These are phyloP conservation scores for Rhodotorula babjevae DNA, from an alignment of 768 basidiomycete species.

Conservation along the genomic window DNA sequence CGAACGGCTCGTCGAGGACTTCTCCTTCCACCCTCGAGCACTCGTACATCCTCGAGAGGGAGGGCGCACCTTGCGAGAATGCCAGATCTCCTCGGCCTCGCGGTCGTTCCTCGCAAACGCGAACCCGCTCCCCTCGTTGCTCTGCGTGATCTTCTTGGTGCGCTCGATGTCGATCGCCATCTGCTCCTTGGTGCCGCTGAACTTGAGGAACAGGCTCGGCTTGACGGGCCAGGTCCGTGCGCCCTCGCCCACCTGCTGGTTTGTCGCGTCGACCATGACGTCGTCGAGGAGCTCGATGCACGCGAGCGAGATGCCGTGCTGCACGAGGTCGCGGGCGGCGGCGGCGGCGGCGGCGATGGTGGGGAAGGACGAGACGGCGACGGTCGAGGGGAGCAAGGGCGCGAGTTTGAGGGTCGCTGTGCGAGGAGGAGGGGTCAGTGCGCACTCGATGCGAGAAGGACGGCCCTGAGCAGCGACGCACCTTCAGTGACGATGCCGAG, in stretches of 20 bases:
- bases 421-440: constrained; percentile 48
- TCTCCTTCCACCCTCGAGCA: no score
- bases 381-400: constrained; percentile 72
- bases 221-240: constrained; percentile 33
- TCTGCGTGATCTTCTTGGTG: constrained; percentile 55
- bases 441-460: not conserved
- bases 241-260: constrained; percentile 11
- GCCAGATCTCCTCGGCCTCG: constrained; percentile 76
- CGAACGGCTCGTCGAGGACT: no score
- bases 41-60: no score
- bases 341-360: constrained; percentile 70
- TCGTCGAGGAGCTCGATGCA: constrained; percentile 85
- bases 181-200: constrained; percentile 69
- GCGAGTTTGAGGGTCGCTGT: constrained; percentile 73
- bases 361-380: constrained; percentile 82
- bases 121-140: constrained; percentile 67
- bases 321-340: constrained; percentile 78
- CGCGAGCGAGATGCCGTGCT: constrained; percentile 67
- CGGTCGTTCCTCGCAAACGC: constrained; percentile 74
- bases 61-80: constrained; percentile 47
- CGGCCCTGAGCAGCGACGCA: not conserved
- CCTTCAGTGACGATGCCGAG: constrained; percentile 78
- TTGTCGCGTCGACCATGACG: constrained; percentile 38
- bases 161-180: constrained; percentile 54
- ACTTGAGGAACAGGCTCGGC: constrained; percentile 76